Conservation (phyloP, 2,329 filamentous ascomycete species). For the Rhinocladiella similis region DNA sequence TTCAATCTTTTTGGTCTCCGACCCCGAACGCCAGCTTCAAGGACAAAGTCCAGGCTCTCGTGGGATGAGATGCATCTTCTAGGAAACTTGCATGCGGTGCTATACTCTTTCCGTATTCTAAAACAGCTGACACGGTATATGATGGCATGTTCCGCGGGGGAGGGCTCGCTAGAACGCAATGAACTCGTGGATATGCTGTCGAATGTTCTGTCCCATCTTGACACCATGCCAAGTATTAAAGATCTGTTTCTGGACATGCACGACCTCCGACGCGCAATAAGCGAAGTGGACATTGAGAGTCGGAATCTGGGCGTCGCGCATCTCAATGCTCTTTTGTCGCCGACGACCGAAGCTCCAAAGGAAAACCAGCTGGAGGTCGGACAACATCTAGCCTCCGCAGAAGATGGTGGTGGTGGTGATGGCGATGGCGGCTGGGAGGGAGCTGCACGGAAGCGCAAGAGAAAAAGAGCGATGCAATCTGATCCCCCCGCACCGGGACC, state of each 20-base stretch:
- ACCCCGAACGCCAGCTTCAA: too few species aligned
- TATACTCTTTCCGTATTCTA: constrained; percentile 64
- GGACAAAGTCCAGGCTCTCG: constrained; percentile 28
- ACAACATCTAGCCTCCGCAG: too few species aligned
- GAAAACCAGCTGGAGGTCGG: background rate
- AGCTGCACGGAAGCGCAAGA: constrained; percentile 7
- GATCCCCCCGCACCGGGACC: background rate
- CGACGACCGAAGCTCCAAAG: background rate
- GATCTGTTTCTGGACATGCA: constrained; percentile 22
- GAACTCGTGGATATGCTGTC: background rate
- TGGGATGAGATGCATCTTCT: constrained; percentile 65
- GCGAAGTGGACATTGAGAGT: constrained; percentile 1
- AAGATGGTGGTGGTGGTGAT: too few species aligned
- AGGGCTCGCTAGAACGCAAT: background rate
- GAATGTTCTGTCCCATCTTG: background rate
- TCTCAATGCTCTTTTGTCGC: background rate
- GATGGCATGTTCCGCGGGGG: background rate
- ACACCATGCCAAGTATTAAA: constrained; percentile 19
- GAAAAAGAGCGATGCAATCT: constrained; percentile 2
- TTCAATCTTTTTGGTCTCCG: constrained; percentile 9
- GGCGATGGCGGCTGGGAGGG: constrained; percentile 2
- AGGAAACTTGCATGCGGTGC: constrained; percentile 60
- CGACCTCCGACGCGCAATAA: constrained; percentile 5
- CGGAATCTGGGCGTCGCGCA: background rate
- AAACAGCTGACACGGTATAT: constrained; percentile 41